Conservation (phyloP, 768 basidiomycete species). For the Collybiopsis confluens region DNA sequence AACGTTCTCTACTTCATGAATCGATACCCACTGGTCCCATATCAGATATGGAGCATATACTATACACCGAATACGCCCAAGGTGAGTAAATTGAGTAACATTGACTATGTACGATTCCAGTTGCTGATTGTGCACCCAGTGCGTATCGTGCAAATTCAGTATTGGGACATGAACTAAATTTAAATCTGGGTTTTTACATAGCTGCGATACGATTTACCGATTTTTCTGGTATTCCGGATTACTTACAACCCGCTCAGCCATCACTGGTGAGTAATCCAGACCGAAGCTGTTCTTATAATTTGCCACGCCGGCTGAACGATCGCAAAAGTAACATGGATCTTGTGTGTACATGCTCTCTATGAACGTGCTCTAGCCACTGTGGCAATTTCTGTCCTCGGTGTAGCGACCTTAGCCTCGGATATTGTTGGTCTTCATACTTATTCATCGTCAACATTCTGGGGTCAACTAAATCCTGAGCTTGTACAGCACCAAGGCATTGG, state of each 20-base stretch:
- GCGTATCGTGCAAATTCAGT: background rate
- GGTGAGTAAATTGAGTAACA: background rate
- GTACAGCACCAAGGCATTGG: slow-evolving; percentile 2
- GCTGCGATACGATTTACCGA: background rate
- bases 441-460: too few species aligned
- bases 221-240: background rate
- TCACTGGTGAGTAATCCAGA: background rate
- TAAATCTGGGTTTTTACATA: background rate
- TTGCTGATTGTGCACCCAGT: background rate
- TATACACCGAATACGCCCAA: background rate
- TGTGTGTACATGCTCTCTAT: background rate
- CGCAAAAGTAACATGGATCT: background rate
- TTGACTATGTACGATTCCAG: too few species aligned
- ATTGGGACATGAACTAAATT: background rate
- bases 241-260: background rate
- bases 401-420: background rate
- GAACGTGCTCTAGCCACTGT: background rate
- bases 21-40: background rate
- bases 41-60: background rate
- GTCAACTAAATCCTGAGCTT: too few species aligned
- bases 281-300: background rate
- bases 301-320: background rate
- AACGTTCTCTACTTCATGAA: background rate
- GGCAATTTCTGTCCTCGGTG: background rate
- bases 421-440: background rate